phyloP scores from a whole-genome alignment of 2,329 filamentous ascomycete species.

The Colletotrichum melonis region DNA sequence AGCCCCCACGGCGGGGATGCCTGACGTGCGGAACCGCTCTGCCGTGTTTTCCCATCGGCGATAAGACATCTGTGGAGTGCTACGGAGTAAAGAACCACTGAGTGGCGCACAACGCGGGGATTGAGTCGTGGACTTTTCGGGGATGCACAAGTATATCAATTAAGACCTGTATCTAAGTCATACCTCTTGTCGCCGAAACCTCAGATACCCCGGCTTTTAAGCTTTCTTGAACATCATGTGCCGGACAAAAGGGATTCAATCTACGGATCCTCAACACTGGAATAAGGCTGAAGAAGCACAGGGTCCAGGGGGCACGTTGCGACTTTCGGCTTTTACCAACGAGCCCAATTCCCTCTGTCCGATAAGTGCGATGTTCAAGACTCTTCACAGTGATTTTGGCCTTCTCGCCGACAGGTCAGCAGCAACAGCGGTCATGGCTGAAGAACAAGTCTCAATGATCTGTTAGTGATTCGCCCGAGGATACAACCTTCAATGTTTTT shows the following conservation, averaged over 20 bases:
- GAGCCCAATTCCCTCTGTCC: background rate
- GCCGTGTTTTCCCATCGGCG: constrained; percentile 15
- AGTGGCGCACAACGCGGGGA: constrained; percentile 4
- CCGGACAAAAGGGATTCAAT: background rate
- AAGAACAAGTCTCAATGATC: background rate
- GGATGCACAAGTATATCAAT: background rate
- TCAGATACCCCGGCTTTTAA: background rate
- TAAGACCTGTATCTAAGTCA: background rate
- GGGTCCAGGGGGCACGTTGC: background rate
- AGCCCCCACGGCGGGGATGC: constrained; percentile 14
- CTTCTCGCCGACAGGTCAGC: background rate
- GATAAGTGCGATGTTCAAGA: too few species aligned
- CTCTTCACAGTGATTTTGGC: background rate
- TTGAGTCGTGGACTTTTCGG: background rate
- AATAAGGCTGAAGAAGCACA: too few species aligned
- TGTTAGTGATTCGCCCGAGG: background rate
- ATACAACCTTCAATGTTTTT: background rate
- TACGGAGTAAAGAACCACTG: background rate
- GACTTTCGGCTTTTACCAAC: background rate
- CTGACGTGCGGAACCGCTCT: constrained; percentile 23
- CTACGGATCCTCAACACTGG: too few species aligned
- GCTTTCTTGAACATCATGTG: background rate
- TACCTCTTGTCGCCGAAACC: background rate
- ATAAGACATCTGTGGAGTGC: constrained; percentile 6
- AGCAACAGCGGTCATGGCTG: background rate